Base-by-base conservation (phyloP, 768 basidiomycete species). In the Trametes cingulata region DNA sequence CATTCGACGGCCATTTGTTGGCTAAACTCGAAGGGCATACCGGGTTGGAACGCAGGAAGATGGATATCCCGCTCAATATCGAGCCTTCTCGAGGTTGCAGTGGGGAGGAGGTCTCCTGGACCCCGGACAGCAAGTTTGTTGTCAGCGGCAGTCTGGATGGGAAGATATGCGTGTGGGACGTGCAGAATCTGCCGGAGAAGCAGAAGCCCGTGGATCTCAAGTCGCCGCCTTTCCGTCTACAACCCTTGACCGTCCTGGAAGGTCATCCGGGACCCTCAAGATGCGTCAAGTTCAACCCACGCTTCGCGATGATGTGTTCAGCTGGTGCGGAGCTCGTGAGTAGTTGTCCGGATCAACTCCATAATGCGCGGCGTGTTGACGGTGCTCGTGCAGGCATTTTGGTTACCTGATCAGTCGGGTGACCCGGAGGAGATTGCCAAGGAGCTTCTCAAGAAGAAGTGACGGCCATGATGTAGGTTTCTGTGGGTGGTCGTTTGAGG, bases 91-190 rank as follows among this genome's bases (percentile, higher is more conserved):
- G 88, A 64, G 95, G 94, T 1, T 85, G 83, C 56, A 95, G 93
- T 60, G 93, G 95, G 13, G 94, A 98, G 71, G 97, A 98, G 76
- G 89, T 95, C 4, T 83, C 83, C 12, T 98, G 93, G 93, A 95
- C 92, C 2, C 91, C 93, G 0, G 96, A 99, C 72, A 94, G 93
- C 73, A 91, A 91, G 72, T 99, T 83, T 67, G 80, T 98, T 42
- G 73, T 97, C 6, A 82, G 91, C 20, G 97, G 97, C 53, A 88
- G 87, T 69, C 79, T 90, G 29, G 87, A 95, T 69, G 97, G 97
- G 45, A 85, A 83, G 66, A 77, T 98, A n/a, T 72, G 82, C 47
- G 75, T 96, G 19, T 99, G 95, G 95, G 95, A 98, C 67, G 77
- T 91, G 39, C 80, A 89, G 65, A 81, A 80, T 64, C 72, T 91